These are phyloP conservation scores for Diplodia mutila DNA, from an alignment of 2,329 filamentous ascomycete species.

Conservation along the genomic window DNA sequence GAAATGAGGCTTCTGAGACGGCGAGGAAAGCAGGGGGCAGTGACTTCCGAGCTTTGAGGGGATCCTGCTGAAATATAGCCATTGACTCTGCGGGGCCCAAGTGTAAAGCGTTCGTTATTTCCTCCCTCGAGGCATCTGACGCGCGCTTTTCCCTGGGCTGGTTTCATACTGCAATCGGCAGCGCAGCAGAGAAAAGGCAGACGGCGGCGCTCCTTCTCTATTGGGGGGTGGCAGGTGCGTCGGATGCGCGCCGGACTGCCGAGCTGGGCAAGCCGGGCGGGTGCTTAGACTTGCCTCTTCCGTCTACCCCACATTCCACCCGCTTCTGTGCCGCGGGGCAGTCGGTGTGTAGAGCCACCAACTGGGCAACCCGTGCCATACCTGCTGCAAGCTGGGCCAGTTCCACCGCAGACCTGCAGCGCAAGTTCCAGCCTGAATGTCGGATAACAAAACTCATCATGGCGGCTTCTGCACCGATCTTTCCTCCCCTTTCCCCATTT, in stretches of 20 bases:
- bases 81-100: constrained; percentile 5
- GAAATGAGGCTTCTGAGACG: background rate
- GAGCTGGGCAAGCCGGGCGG: background rate
- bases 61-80: constrained; percentile 3
- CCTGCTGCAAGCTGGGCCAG: background rate
- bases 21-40: background rate
- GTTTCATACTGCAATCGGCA: background rate
- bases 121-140: background rate
- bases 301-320: constrained; percentile 18
- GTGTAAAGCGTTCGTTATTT: background rate
- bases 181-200: background rate
- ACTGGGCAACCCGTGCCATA: constrained; percentile 7
- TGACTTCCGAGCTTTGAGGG: background rate
- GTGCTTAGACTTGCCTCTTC: constrained; percentile 7
- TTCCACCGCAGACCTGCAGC: too few species aligned
- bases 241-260: constrained; percentile 1
- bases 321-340: background rate
- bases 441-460: background rate
- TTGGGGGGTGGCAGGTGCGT: background rate
- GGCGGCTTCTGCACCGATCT: background rate
- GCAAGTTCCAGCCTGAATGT: background rate
- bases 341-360: background rate
- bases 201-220: background rate
- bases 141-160: background rate
- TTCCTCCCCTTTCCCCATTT: background rate